A percentile compares a stretch with the other conserved stretches of the same genome.
Evolutionary conservation across 2,329 filamentous ascomycete species (phyloP).

Genomic region (Lecanicillium sp.): DNA sequence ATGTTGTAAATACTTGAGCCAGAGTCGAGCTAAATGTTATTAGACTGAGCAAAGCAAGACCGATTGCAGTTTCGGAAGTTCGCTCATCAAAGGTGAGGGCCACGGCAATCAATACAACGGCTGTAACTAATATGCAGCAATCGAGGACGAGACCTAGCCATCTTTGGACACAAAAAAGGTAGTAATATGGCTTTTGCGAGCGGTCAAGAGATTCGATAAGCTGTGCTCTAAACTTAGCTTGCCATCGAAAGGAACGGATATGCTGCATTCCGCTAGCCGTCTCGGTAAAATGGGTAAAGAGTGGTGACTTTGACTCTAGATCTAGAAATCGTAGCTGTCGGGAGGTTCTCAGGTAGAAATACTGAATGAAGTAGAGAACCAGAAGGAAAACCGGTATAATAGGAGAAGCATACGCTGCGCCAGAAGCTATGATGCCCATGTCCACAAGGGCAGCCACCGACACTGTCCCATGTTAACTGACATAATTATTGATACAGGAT

Average conservation of each 20-base stretch:
- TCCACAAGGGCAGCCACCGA: too few species aligned
- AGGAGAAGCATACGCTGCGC: constrained; percentile 20
- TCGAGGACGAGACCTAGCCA: constrained; percentile 44
- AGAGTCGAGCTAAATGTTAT: constrained; percentile 18
- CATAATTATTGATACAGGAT: constrained; percentile 3
- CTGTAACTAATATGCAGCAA: constrained; percentile 34
- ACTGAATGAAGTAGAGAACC: constrained; percentile 19
- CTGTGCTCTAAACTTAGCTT: constrained; percentile 28
- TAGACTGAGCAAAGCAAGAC: constrained; percentile 11
- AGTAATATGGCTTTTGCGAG: constrained; percentile 46
- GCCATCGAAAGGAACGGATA: constrained; percentile 48
- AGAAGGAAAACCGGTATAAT: constrained; percentile 16
- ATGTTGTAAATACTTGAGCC: background rate
- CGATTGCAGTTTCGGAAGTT: constrained; percentile 7
- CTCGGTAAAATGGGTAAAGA: constrained; percentile 31
- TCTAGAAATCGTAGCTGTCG: constrained; percentile 27
- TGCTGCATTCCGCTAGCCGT: constrained; percentile 35
- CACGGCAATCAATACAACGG: constrained; percentile 33
- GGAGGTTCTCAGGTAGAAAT: constrained; percentile 25
- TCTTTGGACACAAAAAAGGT: constrained; percentile 43
- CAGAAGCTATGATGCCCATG: constrained; percentile 11
- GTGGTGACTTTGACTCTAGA: constrained; percentile 23
- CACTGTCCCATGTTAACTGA: too few species aligned
- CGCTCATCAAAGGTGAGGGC: constrained; percentile 20
- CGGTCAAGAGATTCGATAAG: constrained; percentile 37